A percentile compares a stretch with the other conserved stretches of the same genome.
Evolutionary conservation across 139 green algal species (phyloP).

Genomic region (Klebsormidium nitens): DNA sequence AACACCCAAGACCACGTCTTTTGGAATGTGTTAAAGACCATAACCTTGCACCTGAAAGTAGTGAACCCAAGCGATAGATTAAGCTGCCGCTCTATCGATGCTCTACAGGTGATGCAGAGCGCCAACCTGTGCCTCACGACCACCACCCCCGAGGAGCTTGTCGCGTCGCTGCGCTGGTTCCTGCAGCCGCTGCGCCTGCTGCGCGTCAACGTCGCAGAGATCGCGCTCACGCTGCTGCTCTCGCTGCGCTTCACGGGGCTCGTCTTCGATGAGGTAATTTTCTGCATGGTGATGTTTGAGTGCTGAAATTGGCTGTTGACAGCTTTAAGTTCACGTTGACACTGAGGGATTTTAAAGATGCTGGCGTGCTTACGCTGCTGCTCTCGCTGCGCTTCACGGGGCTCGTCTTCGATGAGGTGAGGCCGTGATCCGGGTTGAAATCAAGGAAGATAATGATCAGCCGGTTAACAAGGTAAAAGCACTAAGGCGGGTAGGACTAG

Average conservation of each 20-base stretch:
- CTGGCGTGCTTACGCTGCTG: constrained; percentile 70
- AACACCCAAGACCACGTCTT: no score
- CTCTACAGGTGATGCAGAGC: constrained; percentile 58
- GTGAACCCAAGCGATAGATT: no score
- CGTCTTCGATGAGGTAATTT: constrained; percentile 78
- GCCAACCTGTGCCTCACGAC: constrained; percentile 69
- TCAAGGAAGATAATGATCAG: no score
- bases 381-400: constrained; percentile 79
- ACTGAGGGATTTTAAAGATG: neutral
- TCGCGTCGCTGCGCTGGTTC: constrained; percentile 51
- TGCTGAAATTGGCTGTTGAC: no score
- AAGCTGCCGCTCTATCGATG: no score
- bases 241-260: constrained; percentile 77
- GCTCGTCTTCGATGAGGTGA: constrained; percentile 76
- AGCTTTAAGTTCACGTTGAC: neutral
- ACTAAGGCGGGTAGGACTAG: no score
- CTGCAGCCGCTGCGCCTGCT: constrained; percentile 56
- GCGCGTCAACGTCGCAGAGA: constrained; percentile 51
- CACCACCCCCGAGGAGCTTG: constrained; percentile 73
- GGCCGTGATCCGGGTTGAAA: no score
- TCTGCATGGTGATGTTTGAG: no score
- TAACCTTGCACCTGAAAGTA: no score
- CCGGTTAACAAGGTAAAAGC: no score
- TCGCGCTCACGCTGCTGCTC: constrained; percentile 74
- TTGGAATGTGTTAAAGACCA: no score